Evolutionary conservation across 2,329 filamentous ascomycete species (phyloP), one percentile per base, ranked within the genome.

Genomic region (Fusarium scirpi): DNA sequence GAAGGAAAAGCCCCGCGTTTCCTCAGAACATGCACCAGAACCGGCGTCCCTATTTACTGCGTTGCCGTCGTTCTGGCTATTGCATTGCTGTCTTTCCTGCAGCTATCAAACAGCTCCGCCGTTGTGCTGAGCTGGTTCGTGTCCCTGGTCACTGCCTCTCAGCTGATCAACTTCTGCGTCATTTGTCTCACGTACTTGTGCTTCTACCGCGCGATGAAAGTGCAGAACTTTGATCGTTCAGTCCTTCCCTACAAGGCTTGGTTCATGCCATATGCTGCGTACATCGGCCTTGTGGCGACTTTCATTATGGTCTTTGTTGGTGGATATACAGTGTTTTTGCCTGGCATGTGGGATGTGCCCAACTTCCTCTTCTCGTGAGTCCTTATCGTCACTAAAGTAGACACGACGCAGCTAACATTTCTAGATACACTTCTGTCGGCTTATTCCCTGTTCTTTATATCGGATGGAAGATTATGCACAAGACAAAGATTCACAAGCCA

Each of bases 291-390:
- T 8, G 77, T 82, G 0, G 88, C 86, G 27, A 92, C 89, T 2
- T 86, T 87, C 51, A 78, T 92, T 68, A 94, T 95, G 90, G 87
- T 90, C 0, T 89, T 94, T 71, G 89, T 94, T 3, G 89, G 91
- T 11, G 92, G 92, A 0, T 95, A 94, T 68, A 86, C 90, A 0
- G 91, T 94, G 2, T 96, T 95, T 74, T 77, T 94, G 47, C 89
- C 91, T 0, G 83, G 86, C 1, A 84, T 85, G 7, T 95, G 91
- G 92, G 85, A 88, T 63, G 76, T 91, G 0, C 85, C 90, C 9
- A 89, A 87, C 9, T 96, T 95, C 77, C 79, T 95, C 29, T 93
- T 94, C 78, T 91, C 89, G 79, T 89, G 72, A 82, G 85, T 82
- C 9, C 4, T 3, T 80, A 13, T 9, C 4, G 0, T 0, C 1